Conservation (phyloP, 1,284 basidiomycete species). For the Cutaneotrichosporon mucoides region DNA sequence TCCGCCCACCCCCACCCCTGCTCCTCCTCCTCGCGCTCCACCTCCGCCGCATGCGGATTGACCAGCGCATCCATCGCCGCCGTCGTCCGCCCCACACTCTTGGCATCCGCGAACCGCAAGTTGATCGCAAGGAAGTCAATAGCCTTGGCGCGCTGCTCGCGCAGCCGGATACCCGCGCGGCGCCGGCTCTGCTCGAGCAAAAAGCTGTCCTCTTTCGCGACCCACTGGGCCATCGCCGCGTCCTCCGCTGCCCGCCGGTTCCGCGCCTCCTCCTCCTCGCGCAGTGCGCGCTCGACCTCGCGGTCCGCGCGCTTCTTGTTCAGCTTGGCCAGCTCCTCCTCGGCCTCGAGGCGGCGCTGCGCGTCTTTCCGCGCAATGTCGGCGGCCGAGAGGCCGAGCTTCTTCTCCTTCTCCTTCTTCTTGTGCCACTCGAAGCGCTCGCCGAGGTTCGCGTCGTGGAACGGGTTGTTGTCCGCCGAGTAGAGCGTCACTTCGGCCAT, state of each 20-base stretch:
- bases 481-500: conserved; percentile 81
- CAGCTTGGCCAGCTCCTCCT: conserved; percentile 88
- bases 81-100: conserved; percentile 47
- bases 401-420: conserved; percentile 92
- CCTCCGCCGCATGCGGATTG: conserved; percentile 31
- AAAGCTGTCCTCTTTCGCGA: conserved; percentile 95
- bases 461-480: conserved; percentile 85
- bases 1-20: conserved; percentile 66
- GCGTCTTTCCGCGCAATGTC: conserved; percentile 80
- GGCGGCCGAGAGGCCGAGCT: conserved; percentile 71
- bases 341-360: conserved; percentile 77
- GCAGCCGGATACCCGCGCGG: conserved; percentile 87
- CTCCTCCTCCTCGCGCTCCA: conserved; percentile 58
- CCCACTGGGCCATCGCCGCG: conserved; percentile 96
- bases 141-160: conserved; percentile 92
- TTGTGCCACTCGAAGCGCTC: conserved; percentile 98
- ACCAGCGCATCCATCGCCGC: conserved; percentile 39
- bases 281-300: conserved; percentile 77
- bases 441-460: conserved; percentile 91
- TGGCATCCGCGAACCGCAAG: conserved; percentile 70
- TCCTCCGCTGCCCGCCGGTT: conserved; percentile 88
- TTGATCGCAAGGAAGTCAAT: conserved; percentile 93
- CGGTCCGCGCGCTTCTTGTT: conserved; percentile 86
- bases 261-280: conserved; percentile 87
- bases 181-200: conserved; percentile 89